Conservation (phyloP, 768 basidiomycete species). For the Hericium erinaceus region DNA sequence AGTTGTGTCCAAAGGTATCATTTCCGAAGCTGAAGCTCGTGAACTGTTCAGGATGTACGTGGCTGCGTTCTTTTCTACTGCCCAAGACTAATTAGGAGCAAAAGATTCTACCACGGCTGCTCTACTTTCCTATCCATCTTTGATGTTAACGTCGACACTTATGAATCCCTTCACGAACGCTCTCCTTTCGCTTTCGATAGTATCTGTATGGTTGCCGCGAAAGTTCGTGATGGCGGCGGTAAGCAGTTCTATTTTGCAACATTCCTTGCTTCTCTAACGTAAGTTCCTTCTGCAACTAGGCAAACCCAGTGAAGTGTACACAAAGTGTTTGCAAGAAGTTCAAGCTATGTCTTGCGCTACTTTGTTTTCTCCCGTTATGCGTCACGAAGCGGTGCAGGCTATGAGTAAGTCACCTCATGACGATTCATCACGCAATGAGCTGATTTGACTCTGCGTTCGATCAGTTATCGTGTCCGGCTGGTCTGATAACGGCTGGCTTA, state of each 20-base stretch:
- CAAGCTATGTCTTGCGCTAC: conserved; percentile 78
- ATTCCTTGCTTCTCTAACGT: conserved; percentile 8
- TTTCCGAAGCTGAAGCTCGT: conserved; percentile 75
- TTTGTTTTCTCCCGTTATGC: conserved; percentile 76
- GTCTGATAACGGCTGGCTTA: conserved; percentile 94
- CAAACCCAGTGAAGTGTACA: conserved; percentile 64
- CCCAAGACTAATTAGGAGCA: too few species aligned
- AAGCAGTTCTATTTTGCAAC: conserved; percentile 14
- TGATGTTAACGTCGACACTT: conserved; percentile 76
- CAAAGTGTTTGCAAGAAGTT: conserved; percentile 73
- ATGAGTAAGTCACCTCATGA: conserved; percentile 57
- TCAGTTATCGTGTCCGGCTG: conserved; percentile 86
- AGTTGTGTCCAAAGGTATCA: conserved; percentile 81
- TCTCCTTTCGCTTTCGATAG: conserved; percentile 91
- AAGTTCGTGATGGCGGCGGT: conserved; percentile 88
- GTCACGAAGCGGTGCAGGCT: conserved; percentile 84
- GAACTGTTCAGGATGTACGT: conserved; percentile 79
- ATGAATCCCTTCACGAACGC: conserved; percentile 74
- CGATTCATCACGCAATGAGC: neutral
- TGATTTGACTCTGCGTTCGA: conserved; percentile 1
- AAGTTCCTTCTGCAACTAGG: conserved; percentile 29
- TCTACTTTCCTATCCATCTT: conserved; percentile 87
- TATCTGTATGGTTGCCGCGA: conserved; percentile 90
- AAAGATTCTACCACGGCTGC: conserved; percentile 87
- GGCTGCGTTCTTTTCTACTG: neutral